Conservation (phyloP, 108 stramenopile species). For the Pseudonitzschia delicatissima region DNA sequence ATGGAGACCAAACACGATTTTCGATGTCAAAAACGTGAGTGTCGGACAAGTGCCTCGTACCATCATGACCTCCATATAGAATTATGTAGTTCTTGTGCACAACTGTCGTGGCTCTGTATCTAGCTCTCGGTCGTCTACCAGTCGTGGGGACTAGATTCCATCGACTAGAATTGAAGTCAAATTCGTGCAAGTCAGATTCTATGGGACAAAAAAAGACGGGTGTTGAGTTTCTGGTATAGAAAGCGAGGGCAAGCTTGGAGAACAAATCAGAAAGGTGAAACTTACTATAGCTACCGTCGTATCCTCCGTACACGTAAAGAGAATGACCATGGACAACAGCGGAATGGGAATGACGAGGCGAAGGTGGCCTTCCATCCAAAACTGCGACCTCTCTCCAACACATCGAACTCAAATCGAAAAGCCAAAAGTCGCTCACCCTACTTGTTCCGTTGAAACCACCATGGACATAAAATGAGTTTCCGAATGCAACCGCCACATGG, state of each 20-base stretch:
- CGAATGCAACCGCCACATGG: slow-evolving; percentile 80
- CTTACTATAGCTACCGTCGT: slow-evolving; percentile 90
- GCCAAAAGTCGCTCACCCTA: slow-evolving; percentile 87
- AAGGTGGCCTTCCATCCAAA: slow-evolving; percentile 52
- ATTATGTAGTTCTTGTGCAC: slow-evolving; percentile 76
- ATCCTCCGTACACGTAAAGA: slow-evolving; percentile 88
- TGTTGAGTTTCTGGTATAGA: neutral
- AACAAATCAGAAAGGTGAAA: neutral
- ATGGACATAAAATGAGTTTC: slow-evolving; percentile 85
- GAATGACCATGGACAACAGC: slow-evolving; percentile 83
- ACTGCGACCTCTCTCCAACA: slow-evolving; percentile 78
- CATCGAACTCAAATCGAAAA: slow-evolving; percentile 77
- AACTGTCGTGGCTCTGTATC: slow-evolving; percentile 93
- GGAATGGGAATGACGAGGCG: slow-evolving; percentile 93
- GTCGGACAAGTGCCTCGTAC: slow-evolving; percentile 93
- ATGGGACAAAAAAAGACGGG: neutral
- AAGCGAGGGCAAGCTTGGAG: neutral
- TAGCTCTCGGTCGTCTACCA: slow-evolving; percentile 88
- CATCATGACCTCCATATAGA: slow-evolving; percentile 95
- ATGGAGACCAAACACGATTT: slow-evolving; percentile 62
- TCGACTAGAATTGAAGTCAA: slow-evolving; percentile 57
- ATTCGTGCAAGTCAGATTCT: slow-evolving; percentile 82
- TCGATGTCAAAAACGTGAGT: slow-evolving; percentile 91
- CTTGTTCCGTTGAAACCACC: slow-evolving; percentile 89
- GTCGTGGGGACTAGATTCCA: slow-evolving; percentile 81